A percentile compares a stretch with the other conserved stretches of the same genome.
Evolutionary conservation across 2,329 filamentous ascomycete species (phyloP).

Genomic region (Furcasterigmium sp.): DNA sequence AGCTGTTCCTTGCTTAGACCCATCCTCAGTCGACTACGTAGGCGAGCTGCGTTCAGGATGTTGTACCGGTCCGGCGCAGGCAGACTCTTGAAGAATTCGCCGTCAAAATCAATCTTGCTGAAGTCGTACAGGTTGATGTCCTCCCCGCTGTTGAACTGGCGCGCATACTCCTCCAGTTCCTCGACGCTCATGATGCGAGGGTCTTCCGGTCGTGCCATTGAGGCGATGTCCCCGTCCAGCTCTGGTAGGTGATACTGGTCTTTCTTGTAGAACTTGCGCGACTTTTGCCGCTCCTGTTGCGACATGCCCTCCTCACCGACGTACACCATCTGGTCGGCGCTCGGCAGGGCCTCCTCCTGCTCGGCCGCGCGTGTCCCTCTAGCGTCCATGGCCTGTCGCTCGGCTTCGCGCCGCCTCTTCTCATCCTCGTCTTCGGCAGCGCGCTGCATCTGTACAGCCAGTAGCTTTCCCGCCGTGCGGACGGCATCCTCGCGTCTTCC

Average conservation of each 20-base stretch:
- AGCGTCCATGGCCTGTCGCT: slow-evolving; percentile 37
- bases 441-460: slow-evolving; percentile 92
- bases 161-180: slow-evolving; percentile 88
- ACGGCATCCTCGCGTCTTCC: slow-evolving; percentile 90
- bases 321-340: slow-evolving; percentile 70
- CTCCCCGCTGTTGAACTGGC: slow-evolving; percentile 86
- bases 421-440: slow-evolving; percentile 79
- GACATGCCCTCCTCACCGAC: slow-evolving; percentile 85
- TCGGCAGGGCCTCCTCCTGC: slow-evolving; percentile 63
- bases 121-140: slow-evolving; percentile 93
- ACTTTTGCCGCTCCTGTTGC: slow-evolving; percentile 66
- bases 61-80: slow-evolving; percentile 92
- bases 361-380: slow-evolving; percentile 28
- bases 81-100: slow-evolving; percentile 88
- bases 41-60: slow-evolving; percentile 86
- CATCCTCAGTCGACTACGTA: slow-evolving; percentile 88
- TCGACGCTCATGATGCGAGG: slow-evolving; percentile 94
- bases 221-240: slow-evolving; percentile 69
- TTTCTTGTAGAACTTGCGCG: slow-evolving; percentile 78
- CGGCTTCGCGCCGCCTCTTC: slow-evolving; percentile 47
- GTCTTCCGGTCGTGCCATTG: slow-evolving; percentile 87
- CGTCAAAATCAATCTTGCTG: slow-evolving; percentile 96
- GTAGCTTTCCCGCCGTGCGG: slow-evolving; percentile 81
- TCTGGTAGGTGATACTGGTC: slow-evolving; percentile 95
- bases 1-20: slow-evolving; percentile 94